phyloP scores from a whole-genome alignment of 169 alveolate genomes.

The Plasmodium fragile region DNA sequence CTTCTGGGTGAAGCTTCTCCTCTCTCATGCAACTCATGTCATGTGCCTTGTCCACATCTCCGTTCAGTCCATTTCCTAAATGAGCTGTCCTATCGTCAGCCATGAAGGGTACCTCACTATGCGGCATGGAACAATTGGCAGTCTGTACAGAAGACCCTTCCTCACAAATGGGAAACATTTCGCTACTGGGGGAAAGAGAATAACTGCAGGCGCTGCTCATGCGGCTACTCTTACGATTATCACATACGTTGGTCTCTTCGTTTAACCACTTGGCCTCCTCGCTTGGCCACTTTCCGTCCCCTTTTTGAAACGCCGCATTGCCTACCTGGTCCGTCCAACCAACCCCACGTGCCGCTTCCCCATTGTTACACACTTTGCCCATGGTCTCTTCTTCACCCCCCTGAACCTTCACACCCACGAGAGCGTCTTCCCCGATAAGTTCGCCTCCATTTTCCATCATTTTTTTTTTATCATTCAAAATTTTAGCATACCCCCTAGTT shows the following conservation, averaged over 20 bases:
- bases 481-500: conserved; percentile 32
- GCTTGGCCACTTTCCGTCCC: background rate
- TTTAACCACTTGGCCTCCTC: background rate
- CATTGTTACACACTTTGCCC: background rate
- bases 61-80: background rate
- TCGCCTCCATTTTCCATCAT: background rate
- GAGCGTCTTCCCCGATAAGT: background rate
- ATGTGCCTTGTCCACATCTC: background rate
- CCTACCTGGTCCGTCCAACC: background rate
- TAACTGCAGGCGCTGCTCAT: background rate
- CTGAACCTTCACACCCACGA: background rate
- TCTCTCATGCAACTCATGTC: background rate
- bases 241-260: background rate
- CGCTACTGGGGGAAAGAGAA: background rate
- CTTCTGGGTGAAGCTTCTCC: background rate
- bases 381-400: background rate
- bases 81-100: background rate
- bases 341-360: background rate
- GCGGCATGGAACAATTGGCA: background rate
- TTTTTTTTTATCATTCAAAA: conserved; percentile 1
- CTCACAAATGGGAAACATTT: background rate
- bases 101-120: background rate
- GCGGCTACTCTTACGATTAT: background rate
- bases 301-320: background rate
- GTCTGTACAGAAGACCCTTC: background rate